Evolutionary conservation across 2,329 filamentous ascomycete genomes (phyloP), one percentile per base, ranked within the genome.

Genomic region (Colletotrichum destructivum): DNA sequence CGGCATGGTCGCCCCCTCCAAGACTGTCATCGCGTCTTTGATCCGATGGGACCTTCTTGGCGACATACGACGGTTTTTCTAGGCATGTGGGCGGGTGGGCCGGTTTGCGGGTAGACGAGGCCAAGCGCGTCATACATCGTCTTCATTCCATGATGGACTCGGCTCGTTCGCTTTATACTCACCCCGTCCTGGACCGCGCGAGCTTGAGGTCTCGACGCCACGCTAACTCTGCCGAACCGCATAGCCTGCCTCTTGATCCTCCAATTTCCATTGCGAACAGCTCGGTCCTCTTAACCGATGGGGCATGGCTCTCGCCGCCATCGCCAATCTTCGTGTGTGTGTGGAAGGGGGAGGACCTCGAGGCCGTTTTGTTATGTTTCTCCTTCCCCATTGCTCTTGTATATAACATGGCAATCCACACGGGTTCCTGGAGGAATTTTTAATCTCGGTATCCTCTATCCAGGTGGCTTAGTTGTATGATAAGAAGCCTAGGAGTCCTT

Each of bases 351-450:
- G 63, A 38, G 52, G 47, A 55, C 18, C 16, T 55, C n/a, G 47
- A 16, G 16, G 65, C 65, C 47, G 63, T 67, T 71, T 57, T 62
- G 55, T 70, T 49, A 60, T 62, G 68, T 63, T 31, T 60, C 47
- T 64, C 31, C 35, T 47, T 21, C 47, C 35, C 69, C 47, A 21
- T 51, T 40, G 9, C 31, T 38, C n/a, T 31, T 55, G 47, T 69
- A 69, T 72, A 69, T 69, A 72, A 69, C 31, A n/a, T 21, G 49
- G 47, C 38, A 35, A 11, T 13, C 59, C 54, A 46, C 47, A 21
- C 54, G 26, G 38, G 26, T 64, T 9, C 44, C n/a, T 9, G 9
- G 21, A 52, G 18, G 3, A 7, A n/a, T 4, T 8, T 35, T 15
- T 15, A 26, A 2, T 35, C 31, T 49, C 57, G 46, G 13, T 6